Conservation (phyloP, 305 asterid species). For the Fraxinus latifolia region DNA sequence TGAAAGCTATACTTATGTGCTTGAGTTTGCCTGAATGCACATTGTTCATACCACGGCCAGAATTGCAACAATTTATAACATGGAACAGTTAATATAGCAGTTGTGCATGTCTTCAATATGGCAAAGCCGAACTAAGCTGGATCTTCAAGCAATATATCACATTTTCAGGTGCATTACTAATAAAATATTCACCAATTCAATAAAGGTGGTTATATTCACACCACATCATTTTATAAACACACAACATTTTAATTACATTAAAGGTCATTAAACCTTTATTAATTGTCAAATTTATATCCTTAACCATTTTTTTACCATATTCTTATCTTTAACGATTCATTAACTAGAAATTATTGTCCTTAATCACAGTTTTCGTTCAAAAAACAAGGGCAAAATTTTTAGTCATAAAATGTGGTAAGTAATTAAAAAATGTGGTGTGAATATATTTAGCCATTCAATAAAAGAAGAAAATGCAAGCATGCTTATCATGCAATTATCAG, state of each 20-base stretch:
- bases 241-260: background rate
- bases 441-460: background rate
- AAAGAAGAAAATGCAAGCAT: background rate
- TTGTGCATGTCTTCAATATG: background rate
- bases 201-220: background rate
- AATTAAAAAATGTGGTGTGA: background rate
- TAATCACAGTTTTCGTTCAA: background rate
- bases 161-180: background rate
- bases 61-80: background rate
- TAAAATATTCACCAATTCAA: slow-evolving; percentile 7
- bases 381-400: background rate
- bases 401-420: background rate
- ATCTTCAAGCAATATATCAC: slow-evolving; percentile 10
- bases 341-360: background rate
- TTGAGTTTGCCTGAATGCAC: background rate
- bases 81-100: background rate
- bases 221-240: background rate
- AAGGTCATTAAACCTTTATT: background rate
- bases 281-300: background rate
- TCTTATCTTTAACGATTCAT: background rate
- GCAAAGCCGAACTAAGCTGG: background rate
- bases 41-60: background rate
- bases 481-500: background rate
- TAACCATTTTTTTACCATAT: background rate
- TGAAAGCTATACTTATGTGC: background rate